These are phyloP conservation scores for Ogataea paraovalis DNA, from an alignment of 805 yeast species.

Conservation along the genomic window DNA sequence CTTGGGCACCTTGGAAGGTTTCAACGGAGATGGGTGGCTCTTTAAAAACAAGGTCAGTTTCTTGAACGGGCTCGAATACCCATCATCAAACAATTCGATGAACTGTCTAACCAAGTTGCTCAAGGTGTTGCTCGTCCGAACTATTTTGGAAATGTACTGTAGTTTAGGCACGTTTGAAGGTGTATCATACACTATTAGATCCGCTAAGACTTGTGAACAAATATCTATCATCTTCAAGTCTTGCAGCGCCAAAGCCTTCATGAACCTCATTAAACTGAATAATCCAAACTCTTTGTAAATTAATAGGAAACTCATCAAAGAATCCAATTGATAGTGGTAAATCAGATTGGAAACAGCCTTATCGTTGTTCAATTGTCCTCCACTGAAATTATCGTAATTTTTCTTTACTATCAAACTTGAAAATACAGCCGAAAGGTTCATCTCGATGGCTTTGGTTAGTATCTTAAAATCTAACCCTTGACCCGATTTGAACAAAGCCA, in stretches of 20 bases:
- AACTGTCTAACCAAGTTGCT: constrained; percentile 30
- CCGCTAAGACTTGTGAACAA: constrained; percentile 21
- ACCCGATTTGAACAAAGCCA: constrained; percentile 25
- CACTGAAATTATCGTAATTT: constrained; percentile 8
- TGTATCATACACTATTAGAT: constrained; percentile 12
- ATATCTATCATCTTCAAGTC: constrained; percentile 31
- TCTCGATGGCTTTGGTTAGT: constrained; percentile 21
- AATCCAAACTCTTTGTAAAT: constrained; percentile 36
- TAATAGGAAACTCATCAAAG: constrained; percentile 15
- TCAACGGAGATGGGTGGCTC: constrained; percentile 31
- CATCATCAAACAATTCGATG: constrained; percentile 32
- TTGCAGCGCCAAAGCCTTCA: constrained; percentile 28
- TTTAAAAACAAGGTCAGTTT: constrained; percentile 25
- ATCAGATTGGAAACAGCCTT: constrained; percentile 7
- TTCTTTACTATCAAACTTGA: constrained; percentile 18
- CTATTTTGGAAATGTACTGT: constrained; percentile 14
- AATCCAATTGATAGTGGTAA: constrained; percentile 17
- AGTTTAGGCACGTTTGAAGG: constrained; percentile 9
- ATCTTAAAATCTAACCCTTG: constrained; percentile 25
- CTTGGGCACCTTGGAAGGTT: constrained; percentile 30
- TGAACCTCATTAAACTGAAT: constrained; percentile 37
- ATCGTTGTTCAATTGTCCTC: constrained; percentile 9
- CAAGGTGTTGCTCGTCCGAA: constrained; percentile 24
- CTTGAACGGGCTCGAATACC: constrained; percentile 26
- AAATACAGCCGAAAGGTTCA: constrained; percentile 21